Conservation (phyloP, 192 early-diverging fungal genomes). For the Dissophora ornata region DNA sequence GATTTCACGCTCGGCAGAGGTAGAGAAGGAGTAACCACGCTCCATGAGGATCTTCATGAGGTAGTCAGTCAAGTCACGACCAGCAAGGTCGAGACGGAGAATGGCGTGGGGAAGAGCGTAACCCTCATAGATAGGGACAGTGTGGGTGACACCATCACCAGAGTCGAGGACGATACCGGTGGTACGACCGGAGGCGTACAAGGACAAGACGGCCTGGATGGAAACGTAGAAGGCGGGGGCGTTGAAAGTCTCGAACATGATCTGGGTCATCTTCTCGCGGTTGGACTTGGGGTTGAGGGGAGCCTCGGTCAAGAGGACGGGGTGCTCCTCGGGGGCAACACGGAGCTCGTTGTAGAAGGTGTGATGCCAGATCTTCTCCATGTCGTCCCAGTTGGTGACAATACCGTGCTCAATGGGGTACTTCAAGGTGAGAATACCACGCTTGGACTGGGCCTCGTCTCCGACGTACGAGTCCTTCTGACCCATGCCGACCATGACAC, state of each 20-base stretch:
- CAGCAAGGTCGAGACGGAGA: slow-evolving; percentile 95
- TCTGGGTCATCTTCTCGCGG: too few relatives aligned
- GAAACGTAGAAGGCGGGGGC: slow-evolving; percentile 96
- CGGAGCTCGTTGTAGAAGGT: too few relatives aligned
- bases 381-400: slow-evolving; percentile 94
- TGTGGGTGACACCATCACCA: slow-evolving; percentile 98
- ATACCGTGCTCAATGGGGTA: slow-evolving; percentile 95
- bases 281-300: too few relatives aligned
- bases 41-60: slow-evolving; percentile 94
- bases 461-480: slow-evolving; percentile 93
- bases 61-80: slow-evolving; percentile 96
- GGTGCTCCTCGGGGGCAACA: too few relatives aligned
- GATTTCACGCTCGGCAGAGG: slow-evolving; percentile 97
- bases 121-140: slow-evolving; percentile 98
- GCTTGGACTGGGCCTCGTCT: slow-evolving; percentile 91
- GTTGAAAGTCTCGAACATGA: too few relatives aligned
- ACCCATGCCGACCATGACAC: slow-evolving; percentile 92
- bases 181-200: slow-evolving; percentile 96
- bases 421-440: slow-evolving; percentile 87
- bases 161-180: slow-evolving; percentile 99
- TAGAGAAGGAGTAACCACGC: slow-evolving; percentile 96
- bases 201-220: slow-evolving; percentile 94
- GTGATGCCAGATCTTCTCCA: too few relatives aligned
- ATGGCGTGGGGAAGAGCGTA: slow-evolving; percentile 96
- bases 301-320: too few relatives aligned